Evolutionary conservation across 2,329 filamentous ascomycete species (phyloP).

Genomic region (Knoxdaviesia capensis): DNA sequence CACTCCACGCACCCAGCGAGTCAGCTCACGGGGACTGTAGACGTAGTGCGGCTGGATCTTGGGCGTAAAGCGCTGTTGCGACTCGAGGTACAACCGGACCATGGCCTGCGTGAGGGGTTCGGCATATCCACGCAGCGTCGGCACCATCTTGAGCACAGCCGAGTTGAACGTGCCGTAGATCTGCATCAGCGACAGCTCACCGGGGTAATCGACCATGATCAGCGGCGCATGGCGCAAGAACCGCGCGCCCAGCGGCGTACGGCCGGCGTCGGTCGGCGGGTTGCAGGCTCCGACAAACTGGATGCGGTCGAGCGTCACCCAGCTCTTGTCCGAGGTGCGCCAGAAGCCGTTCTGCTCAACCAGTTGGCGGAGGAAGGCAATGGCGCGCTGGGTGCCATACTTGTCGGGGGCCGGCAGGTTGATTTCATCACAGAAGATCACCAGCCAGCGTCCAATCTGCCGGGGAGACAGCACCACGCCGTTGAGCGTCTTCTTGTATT

Average conservation of each 20-base stretch:
- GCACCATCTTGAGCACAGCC: constrained; percentile 90
- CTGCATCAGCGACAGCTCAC: constrained; percentile 80
- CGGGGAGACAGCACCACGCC: constrained; percentile 89
- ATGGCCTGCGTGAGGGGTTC: constrained; percentile 91
- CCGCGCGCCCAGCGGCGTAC: constrained; percentile 78
- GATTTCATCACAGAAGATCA: constrained; percentile 98
- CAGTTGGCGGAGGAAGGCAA: constrained; percentile 90
- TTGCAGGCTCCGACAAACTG: constrained; percentile 99
- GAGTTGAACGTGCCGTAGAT: constrained; percentile 98
- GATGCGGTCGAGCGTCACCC: constrained; percentile 93
- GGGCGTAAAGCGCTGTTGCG: constrained; percentile 82
- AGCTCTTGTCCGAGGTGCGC: constrained; percentile 91
- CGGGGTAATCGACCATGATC: constrained; percentile 98
- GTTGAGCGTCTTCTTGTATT: constrained; percentile 97
- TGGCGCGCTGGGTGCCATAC: constrained; percentile 92
- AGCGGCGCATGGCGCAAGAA: constrained; percentile 96
- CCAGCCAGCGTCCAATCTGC: constrained; percentile 92
- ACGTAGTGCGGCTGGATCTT: constrained; percentile 98
- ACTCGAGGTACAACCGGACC: constrained; percentile 91
- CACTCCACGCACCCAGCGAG: constrained; percentile 89
- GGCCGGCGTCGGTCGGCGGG: constrained; percentile 88
- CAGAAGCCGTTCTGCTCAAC: constrained; percentile 99
- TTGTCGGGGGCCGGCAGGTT: constrained; percentile 95
- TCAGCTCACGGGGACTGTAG: constrained; percentile 96
- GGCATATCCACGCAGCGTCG: constrained; percentile 81